These are phyloP conservation scores for Microdochium paspali DNA, from an alignment of 2,329 filamentous ascomycete species.

Conservation along the genomic window DNA sequence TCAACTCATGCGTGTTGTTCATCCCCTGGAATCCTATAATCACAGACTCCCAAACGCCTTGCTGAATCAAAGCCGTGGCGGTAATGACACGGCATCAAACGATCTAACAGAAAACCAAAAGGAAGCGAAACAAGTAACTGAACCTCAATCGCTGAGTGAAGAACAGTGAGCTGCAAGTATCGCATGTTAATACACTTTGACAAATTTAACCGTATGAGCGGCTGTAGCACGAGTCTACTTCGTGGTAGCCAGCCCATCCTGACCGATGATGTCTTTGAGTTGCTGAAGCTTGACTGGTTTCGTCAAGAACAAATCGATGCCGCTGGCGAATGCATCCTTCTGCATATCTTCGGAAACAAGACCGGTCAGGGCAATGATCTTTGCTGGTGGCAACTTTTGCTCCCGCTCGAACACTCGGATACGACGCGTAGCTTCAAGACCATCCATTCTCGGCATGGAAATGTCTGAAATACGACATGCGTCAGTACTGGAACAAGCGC, in stretches of 20 bases:
- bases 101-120: background rate
- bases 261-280: background rate
- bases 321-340: slow-evolving; percentile 13
- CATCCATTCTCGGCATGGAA: slow-evolving; percentile 46
- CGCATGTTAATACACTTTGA: too few species aligned
- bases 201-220: too few species aligned
- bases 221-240: too few species aligned
- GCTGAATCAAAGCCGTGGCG: background rate
- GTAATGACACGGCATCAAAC: too few species aligned
- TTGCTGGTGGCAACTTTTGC: background rate
- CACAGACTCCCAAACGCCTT: background rate
- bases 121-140: background rate
- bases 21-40: background rate
- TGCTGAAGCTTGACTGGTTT: slow-evolving; percentile 14
- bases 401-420: background rate
- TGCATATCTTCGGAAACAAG: slow-evolving; percentile 15
- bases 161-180: too few species aligned
- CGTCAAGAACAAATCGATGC: slow-evolving; percentile 18
- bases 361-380: slow-evolving; percentile 20
- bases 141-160: too few species aligned
- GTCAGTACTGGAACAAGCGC: background rate
- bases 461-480: slow-evolving; percentile 22
- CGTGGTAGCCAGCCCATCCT: too few species aligned
- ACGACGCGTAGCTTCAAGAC: slow-evolving; percentile 30
- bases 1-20: background rate